Percentiles rank a stretch among this genome's conserved stretches.
Evolutionary conservation across 352 stramenopile species (phyloP).

Genomic region (Pythium chondricola): DNA sequence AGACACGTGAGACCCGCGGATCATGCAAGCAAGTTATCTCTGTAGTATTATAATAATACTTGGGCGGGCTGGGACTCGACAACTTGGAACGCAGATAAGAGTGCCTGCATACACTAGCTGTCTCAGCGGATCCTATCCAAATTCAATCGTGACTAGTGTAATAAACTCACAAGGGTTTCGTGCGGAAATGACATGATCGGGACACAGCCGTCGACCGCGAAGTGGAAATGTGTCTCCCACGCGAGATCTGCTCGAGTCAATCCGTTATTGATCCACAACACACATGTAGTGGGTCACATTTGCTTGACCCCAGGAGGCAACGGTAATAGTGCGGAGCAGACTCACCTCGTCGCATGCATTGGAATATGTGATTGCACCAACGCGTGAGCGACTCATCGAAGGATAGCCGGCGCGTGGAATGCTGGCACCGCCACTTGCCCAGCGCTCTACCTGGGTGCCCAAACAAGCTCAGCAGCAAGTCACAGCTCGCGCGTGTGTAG

Average conservation of each 20-base stretch:
- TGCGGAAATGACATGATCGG: constrained; percentile 38
- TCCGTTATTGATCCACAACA: neutral
- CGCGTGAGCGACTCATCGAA: too few species aligned
- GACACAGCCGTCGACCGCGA: constrained; percentile 35
- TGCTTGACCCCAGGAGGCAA: neutral
- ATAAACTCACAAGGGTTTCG: constrained; percentile 26
- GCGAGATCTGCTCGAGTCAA: constrained; percentile 24
- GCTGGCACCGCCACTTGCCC: constrained; percentile 7
- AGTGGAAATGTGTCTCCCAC: constrained; percentile 37
- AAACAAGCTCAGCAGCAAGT: constrained; percentile 44
- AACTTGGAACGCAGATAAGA: constrained; percentile 19
- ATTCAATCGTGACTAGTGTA: neutral
- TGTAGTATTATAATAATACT: neutral
- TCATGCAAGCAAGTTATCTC: neutral
- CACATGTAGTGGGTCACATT: neutral
- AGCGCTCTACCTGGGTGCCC: constrained; percentile 42
- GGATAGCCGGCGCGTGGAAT: neutral
- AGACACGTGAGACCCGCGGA: neutral
- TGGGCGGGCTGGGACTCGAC: constrained; percentile 4
- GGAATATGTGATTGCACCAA: neutral
- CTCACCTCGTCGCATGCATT: constrained; percentile 20
- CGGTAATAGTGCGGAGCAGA: neutral
- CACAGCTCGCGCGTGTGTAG: constrained; percentile 45
- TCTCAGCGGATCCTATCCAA: neutral
- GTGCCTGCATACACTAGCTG: constrained; percentile 2